Percentiles rank a stretch among this genome's conserved stretches.
These are phyloP conservation scores for Fusarium clavum DNA, from an alignment of 2,329 filamentous ascomycete genomes.

Conservation along the genomic window DNA sequence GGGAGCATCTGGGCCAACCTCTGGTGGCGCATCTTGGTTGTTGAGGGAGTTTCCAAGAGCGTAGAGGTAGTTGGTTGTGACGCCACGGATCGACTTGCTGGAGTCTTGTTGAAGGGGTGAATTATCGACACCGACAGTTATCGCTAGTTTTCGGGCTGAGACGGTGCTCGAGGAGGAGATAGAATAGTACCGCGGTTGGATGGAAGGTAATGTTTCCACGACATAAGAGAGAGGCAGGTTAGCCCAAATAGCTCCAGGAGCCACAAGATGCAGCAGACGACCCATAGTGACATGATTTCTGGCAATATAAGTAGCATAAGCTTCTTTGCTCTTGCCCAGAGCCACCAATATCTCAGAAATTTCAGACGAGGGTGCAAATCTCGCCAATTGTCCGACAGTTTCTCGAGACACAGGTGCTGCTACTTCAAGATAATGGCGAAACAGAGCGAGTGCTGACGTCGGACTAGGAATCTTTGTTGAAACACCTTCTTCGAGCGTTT, in stretches of 20 bases:
- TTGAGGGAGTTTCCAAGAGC: conserved; percentile 32
- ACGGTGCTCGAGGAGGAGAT: conserved; percentile 67
- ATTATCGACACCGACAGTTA: conserved; percentile 40
- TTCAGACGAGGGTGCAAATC: conserved; percentile 65
- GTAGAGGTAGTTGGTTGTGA: conserved; percentile 47
- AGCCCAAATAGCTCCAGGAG: conserved; percentile 35
- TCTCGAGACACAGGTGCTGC: conserved; percentile 54
- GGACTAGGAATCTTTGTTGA: conserved; percentile 52
- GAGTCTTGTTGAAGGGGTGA: conserved; percentile 29
- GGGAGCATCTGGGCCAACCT: not conserved
- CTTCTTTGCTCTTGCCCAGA: conserved; percentile 37
- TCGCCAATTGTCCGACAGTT: conserved; percentile 49
- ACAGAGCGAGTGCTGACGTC: conserved; percentile 53
- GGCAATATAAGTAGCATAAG: conserved; percentile 34
- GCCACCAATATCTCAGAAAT: conserved; percentile 42
- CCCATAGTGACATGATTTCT: conserved; percentile 45
- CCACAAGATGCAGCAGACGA: conserved; percentile 37
- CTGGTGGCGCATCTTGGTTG: not conserved
- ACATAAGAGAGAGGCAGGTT: conserved; percentile 60
- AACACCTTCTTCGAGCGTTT: conserved; percentile 34
- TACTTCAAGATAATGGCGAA: conserved; percentile 61
- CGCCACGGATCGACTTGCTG: conserved; percentile 29
- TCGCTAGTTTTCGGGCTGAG: conserved; percentile 40
- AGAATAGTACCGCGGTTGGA: conserved; percentile 68
- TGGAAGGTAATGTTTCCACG: conserved; percentile 65